Conservation (phyloP, 169 alveolate genomes). For the Plasmodium ovale region DNA sequence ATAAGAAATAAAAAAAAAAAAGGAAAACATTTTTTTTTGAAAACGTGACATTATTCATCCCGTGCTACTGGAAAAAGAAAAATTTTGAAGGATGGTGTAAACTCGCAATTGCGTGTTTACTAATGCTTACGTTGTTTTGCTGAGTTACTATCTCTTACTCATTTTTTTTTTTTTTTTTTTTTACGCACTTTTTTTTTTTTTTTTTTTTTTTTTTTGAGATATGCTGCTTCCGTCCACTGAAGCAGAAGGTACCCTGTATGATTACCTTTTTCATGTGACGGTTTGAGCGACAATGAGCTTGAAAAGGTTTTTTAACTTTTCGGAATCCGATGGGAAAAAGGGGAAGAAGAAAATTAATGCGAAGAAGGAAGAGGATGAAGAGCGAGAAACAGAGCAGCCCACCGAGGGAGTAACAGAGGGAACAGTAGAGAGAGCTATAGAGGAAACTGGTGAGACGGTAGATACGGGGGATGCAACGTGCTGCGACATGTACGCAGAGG, state of each 20-base stretch:
- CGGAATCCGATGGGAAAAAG: constrained; percentile 12
- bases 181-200: not conserved
- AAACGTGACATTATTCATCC: too few species aligned
- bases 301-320: constrained; percentile 34
- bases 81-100: too few species aligned
- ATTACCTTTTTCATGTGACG: too few species aligned
- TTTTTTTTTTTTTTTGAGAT: not conserved
- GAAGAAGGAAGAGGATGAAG: not conserved
- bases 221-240: too few species aligned
- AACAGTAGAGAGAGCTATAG: not conserved
- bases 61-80: too few species aligned
- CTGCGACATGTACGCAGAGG: too few species aligned
- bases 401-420: not conserved
- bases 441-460: not conserved
- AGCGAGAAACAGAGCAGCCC: not conserved
- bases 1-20: not conserved
- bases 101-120: too few species aligned
- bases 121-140: not conserved
- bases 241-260: too few species aligned
- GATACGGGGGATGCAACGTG: not conserved
- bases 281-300: too few species aligned
- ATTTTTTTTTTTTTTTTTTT: not conserved
- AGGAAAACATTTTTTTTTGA: not conserved
- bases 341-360: constrained; percentile 4
- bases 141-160: not conserved